Evolutionary conservation across 345 rosid genomes (phyloP).

Genomic region (Garcia nutans): DNA sequence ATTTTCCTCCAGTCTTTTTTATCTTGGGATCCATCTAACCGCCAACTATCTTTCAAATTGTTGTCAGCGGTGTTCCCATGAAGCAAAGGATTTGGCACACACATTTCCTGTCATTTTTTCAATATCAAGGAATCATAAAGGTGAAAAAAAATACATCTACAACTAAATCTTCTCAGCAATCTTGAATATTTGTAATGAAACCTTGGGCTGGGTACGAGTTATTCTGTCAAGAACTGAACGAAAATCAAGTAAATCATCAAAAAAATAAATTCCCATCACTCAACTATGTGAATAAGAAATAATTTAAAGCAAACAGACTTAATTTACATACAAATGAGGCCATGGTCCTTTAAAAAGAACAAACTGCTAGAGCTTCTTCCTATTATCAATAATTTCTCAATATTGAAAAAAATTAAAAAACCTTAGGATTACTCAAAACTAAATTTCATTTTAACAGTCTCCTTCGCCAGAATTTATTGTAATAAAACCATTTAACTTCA

Average conservation of each 20-base stretch:
- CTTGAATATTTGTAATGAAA: neutral
- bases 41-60: constrained; percentile 57
- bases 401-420: neutral
- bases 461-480: neutral
- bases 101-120: constrained; percentile 41
- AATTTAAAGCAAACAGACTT: neutral
- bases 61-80: constrained; percentile 42
- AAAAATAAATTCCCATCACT: neutral
- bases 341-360: neutral
- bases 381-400: neutral
- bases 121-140: neutral
- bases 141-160: neutral
- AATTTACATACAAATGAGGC: neutral
- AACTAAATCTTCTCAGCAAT: neutral
- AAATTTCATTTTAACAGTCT: neutral
- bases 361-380: neutral
- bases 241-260: neutral
- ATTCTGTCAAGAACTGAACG: neutral
- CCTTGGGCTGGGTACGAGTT: neutral
- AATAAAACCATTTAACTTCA: neutral
- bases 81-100: constrained; percentile 34
- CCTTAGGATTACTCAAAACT: neutral
- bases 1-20: constrained; percentile 61
- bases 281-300: neutral
- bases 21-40: constrained; percentile 59